Percentiles rank a stretch among this genome's conserved stretches.
Conservation (phyloP, 140 eudicot species). For the Stevia rebaudiana region DNA sequence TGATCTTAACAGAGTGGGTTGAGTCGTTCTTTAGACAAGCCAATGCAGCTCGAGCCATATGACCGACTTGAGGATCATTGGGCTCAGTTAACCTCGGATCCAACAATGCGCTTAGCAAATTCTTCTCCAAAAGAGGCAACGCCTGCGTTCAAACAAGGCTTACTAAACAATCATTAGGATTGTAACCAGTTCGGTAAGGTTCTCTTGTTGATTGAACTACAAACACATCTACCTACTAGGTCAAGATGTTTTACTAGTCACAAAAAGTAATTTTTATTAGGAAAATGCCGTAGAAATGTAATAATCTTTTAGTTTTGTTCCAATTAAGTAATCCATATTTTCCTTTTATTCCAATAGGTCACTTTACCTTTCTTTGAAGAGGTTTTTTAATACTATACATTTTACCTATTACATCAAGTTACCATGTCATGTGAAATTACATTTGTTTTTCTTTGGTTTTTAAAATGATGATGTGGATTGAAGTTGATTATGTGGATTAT, state of each 20-base stretch:
- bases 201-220: neutral
- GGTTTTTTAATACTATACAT: no score
- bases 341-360: no score
- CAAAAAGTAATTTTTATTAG: neutral
- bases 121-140: constrained; percentile 38
- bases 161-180: neutral
- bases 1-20: constrained; percentile 22
- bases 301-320: no score
- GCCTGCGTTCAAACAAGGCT: constrained; percentile 32
- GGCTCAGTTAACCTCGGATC: constrained; percentile 34
- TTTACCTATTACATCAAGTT: no score
- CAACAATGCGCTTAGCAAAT: constrained; percentile 22
- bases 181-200: neutral
- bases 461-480: no score
- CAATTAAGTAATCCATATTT: no score
- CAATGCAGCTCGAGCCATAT: constrained; percentile 46
- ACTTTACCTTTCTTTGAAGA: no score
- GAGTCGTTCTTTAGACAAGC: constrained; percentile 34
- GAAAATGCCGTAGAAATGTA: no score
- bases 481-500: no score
- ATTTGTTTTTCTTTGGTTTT: no score
- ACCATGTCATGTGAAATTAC: no score
- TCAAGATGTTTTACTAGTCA: neutral
- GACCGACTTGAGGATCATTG: constrained; percentile 21
- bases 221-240: neutral